phyloP scores from a whole-genome alignment of 1,284 basidiomycete species.

The Pulchroboletus neoregius region DNA sequence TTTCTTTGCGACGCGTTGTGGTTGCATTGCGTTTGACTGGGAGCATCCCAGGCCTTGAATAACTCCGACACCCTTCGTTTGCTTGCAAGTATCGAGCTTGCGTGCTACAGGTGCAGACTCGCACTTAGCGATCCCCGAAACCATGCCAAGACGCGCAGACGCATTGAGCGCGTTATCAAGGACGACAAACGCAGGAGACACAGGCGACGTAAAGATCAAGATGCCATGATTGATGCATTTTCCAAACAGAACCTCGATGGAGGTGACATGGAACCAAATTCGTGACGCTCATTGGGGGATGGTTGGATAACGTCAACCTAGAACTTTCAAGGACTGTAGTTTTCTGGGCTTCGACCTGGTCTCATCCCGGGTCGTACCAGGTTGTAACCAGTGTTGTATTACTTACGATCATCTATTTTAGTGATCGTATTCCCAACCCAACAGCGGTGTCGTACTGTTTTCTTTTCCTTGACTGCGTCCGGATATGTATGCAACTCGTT shows the following conservation, averaged over 20 bases:
- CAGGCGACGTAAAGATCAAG: constrained; percentile 74
- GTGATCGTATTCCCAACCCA: constrained; percentile 15
- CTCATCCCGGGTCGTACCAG: constrained; percentile 10
- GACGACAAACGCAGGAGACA: constrained; percentile 76
- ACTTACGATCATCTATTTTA: constrained; percentile 20
- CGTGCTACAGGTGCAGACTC: constrained; percentile 69
- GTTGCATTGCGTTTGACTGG: constrained; percentile 8
- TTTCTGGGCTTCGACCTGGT: constrained; percentile 6
- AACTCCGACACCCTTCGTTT: constrained; percentile 75
- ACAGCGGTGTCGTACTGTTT: constrained; percentile 4
- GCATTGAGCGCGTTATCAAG: constrained; percentile 71
- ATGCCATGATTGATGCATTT: constrained; percentile 73
- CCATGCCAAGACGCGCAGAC: constrained; percentile 59
- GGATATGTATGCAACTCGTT: constrained; percentile 8
- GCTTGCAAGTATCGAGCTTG: constrained; percentile 74
- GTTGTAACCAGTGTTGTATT: constrained; percentile 22
- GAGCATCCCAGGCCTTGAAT: constrained; percentile 57
- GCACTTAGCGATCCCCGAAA: constrained; percentile 58
- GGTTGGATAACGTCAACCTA: constrained; percentile 10
- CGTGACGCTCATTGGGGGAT: constrained; percentile 15
- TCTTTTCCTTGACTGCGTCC: constrained; percentile 1
- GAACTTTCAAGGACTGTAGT: constrained; percentile 13
- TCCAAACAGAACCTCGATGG: constrained; percentile 54
- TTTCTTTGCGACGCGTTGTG: constrained; percentile 15
- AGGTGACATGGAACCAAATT: constrained; percentile 27